phyloP scores from a whole-genome alignment of 2,329 filamentous ascomycete genomes.

The Cercospora citrullina region DNA sequence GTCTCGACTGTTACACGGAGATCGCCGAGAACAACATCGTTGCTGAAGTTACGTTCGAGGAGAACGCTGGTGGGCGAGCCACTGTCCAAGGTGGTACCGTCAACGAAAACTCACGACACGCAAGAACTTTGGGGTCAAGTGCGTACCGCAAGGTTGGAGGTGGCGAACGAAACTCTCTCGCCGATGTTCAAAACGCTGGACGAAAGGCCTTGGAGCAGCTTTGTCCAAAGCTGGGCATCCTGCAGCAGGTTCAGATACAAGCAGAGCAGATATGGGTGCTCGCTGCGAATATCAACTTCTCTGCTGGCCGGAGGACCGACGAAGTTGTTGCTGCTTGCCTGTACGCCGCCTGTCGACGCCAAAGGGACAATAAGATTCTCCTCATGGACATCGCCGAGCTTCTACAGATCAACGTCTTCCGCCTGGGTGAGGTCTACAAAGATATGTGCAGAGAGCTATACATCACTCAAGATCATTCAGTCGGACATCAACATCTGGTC shows the following conservation, averaged over 20 bases:
- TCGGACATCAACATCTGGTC: slow-evolving; percentile 57
- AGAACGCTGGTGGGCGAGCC: slow-evolving; percentile 80
- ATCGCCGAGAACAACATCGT: slow-evolving; percentile 87
- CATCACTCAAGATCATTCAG: slow-evolving; percentile 53
- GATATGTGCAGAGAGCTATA: slow-evolving; percentile 68
- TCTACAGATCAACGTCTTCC: slow-evolving; percentile 83
- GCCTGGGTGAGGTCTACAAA: slow-evolving; percentile 87
- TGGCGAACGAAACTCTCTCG: slow-evolving; percentile 54
- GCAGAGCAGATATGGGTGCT: slow-evolving; percentile 48
- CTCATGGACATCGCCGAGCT: slow-evolving; percentile 94
- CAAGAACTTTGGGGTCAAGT: slow-evolving; percentile 58
- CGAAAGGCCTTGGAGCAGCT: slow-evolving; percentile 45
- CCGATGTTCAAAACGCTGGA: slow-evolving; percentile 54
- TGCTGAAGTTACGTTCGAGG: slow-evolving; percentile 86
- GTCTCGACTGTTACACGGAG: slow-evolving; percentile 80
- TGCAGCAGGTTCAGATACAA: slow-evolving; percentile 40
- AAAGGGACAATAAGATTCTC: slow-evolving; percentile 80
- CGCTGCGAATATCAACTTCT: slow-evolving; percentile 63
- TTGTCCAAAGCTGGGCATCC: slow-evolving; percentile 42
- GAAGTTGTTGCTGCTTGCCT: slow-evolving; percentile 88
- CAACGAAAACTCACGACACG: slow-evolving; percentile 79
- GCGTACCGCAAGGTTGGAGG: slow-evolving; percentile 48
- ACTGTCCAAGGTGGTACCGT: slow-evolving; percentile 89
- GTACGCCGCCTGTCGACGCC: slow-evolving; percentile 81
- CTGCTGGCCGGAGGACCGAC: slow-evolving; percentile 80